These are phyloP conservation scores for Suillus plorans DNA, from an alignment of 768 basidiomycete species.

Conservation along the genomic window DNA sequence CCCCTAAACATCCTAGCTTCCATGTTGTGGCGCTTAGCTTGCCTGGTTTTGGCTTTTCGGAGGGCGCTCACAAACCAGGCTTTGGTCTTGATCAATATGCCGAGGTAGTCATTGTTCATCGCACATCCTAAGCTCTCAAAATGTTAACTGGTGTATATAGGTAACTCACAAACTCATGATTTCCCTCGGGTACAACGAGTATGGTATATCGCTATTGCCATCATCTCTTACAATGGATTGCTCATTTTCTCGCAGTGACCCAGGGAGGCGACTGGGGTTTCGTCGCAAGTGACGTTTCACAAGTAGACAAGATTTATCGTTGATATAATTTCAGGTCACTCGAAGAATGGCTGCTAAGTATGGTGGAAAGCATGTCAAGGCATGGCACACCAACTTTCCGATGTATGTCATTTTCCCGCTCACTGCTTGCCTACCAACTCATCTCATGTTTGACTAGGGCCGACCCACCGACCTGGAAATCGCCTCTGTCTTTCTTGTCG, in stretches of 20 bases:
- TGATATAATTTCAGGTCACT: slow-evolving; percentile 31
- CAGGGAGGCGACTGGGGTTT: slow-evolving; percentile 53
- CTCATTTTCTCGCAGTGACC: slow-evolving; percentile 32
- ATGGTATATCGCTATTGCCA: slow-evolving; percentile 5
- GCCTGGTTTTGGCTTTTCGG: slow-evolving; percentile 52
- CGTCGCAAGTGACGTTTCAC: slow-evolving; percentile 24
- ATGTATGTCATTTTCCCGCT: slow-evolving; percentile 27
- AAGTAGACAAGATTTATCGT: neutral
- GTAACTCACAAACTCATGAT: slow-evolving; percentile 51
- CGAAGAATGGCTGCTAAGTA: slow-evolving; percentile 33
- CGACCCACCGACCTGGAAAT: slow-evolving; percentile 22
- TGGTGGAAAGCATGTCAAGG: slow-evolving; percentile 44
- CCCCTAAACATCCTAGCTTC: slow-evolving; percentile 51
- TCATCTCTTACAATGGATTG: neutral
- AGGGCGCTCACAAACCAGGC: slow-evolving; percentile 51
- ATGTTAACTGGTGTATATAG: slow-evolving; percentile 22
- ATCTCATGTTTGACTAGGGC: slow-evolving; percentile 5
- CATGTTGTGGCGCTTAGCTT: slow-evolving; percentile 51
- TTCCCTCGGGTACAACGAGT: slow-evolving; percentile 32
- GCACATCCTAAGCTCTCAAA: neutral
- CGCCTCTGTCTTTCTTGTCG: slow-evolving; percentile 29
- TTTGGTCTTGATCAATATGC: slow-evolving; percentile 53
- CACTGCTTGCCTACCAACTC: slow-evolving; percentile 18
- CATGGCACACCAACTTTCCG: slow-evolving; percentile 52
- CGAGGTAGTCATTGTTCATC: slow-evolving; percentile 37